These are phyloP conservation scores for Saccharomyces paradoxus DNA, from an alignment of 805 yeast genomes.

Conservation along the genomic window DNA sequence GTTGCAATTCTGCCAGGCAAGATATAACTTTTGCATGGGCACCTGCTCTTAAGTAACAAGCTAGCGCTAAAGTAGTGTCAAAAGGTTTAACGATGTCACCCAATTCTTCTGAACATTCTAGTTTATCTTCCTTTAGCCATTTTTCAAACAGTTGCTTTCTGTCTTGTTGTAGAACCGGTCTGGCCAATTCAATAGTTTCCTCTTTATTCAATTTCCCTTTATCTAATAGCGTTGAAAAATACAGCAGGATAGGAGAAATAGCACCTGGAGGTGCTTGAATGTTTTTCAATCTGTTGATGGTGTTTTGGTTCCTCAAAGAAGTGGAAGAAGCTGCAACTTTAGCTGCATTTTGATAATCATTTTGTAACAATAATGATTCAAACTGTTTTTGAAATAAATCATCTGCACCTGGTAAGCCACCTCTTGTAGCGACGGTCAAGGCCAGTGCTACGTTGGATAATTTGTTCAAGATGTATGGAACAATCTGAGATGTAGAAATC, in stretches of 20 bases:
- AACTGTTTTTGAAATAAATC: conserved; percentile 84
- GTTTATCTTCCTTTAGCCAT: conserved; percentile 92
- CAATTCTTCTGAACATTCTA: conserved; percentile 90
- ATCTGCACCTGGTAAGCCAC: conserved; percentile 97
- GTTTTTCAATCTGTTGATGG: conserved; percentile 84
- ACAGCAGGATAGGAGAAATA: conserved; percentile 87
- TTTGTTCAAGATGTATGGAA: conserved; percentile 82
- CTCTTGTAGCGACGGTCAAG: conserved; percentile 81
- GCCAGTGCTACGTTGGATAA: conserved; percentile 83
- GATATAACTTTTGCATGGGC: conserved; percentile 84
- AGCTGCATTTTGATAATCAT: conserved; percentile 89
- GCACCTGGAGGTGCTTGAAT: conserved; percentile 90
- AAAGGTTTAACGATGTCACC: conserved; percentile 92
- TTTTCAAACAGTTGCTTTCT: conserved; percentile 89
- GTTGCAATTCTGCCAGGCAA: conserved; percentile 88
- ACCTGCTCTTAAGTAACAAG: conserved; percentile 79
- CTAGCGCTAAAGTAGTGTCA: conserved; percentile 79
- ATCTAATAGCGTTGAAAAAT: conserved; percentile 84
- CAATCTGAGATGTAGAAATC: conserved; percentile 71
- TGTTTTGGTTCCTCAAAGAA: conserved; percentile 86
- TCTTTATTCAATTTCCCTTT: conserved; percentile 85
- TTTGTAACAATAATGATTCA: conserved; percentile 71
- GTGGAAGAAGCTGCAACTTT: conserved; percentile 94
- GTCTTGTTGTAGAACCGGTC: conserved; percentile 91
- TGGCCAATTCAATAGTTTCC: conserved; percentile 90